A percentile compares a stretch with the other conserved stretches of the same genome.
These are phyloP conservation scores for Diaporthe sp. DNA, from an alignment of 2,329 filamentous ascomycete species.

Conservation along the genomic window DNA sequence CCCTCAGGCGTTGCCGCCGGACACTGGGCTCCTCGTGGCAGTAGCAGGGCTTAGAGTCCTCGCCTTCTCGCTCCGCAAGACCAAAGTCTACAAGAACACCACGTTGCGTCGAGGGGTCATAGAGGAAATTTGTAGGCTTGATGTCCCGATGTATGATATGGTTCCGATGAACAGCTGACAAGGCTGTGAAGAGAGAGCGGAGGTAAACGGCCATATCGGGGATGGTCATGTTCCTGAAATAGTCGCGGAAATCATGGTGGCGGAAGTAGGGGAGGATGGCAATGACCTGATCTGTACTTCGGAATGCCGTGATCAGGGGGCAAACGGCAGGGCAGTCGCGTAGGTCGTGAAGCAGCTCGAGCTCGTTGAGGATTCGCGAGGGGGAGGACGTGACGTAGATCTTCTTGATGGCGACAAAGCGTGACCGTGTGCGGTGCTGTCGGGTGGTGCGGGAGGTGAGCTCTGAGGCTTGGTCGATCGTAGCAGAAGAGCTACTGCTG, in stretches of 20 bases:
- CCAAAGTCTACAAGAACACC: constrained; percentile 99
- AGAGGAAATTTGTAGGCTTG: constrained; percentile 97
- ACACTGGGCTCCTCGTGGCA: constrained; percentile 77
- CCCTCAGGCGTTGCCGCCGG: constrained; percentile 72
- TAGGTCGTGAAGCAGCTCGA: constrained; percentile 92
- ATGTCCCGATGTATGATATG: constrained; percentile 95
- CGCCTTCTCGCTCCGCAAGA: constrained; percentile 87
- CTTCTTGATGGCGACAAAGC: constrained; percentile 97
- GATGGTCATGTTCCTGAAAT: constrained; percentile 92
- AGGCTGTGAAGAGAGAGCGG: constrained; percentile 86
- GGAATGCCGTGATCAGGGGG: constrained; percentile 96
- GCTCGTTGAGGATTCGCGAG: constrained; percentile 92
- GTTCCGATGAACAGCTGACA: constrained; percentile 85
- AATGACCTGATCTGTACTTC: constrained; percentile 93
- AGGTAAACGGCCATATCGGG: constrained; percentile 92
- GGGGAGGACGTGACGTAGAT: constrained; percentile 99
- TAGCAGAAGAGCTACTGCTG: constrained; percentile 46
- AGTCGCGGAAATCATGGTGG: constrained; percentile 93
- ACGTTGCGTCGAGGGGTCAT: constrained; percentile 83
- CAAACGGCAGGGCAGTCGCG: constrained; percentile 88
- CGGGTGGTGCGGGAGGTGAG: constrained; percentile 51
- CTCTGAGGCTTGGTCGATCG: constrained; percentile 38
- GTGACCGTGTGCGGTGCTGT: constrained; percentile 57
- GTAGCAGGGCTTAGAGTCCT: constrained; percentile 84
- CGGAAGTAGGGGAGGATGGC: constrained; percentile 96